These are phyloP conservation scores for Vitellaria paradoxa DNA, from an alignment of 179 eudicot species.

Conservation along the genomic window DNA sequence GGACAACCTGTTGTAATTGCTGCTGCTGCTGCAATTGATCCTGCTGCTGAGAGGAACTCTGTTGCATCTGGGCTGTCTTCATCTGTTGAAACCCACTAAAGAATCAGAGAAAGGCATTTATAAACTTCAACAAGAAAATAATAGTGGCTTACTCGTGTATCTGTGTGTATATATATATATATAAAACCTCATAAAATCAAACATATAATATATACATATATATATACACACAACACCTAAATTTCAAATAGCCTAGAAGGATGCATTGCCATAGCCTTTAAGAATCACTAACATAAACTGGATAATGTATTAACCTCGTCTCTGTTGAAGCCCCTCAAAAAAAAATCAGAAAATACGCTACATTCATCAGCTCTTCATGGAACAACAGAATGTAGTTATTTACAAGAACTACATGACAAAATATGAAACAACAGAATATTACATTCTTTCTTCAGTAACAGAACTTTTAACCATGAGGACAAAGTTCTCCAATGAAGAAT, in stretches of 20 bases:
- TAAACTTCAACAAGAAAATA: not conserved
- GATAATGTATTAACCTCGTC: not conserved
- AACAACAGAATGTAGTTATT: too few species aligned
- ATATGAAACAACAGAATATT: not conserved
- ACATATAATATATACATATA: not conserved
- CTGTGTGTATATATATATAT: too few species aligned
- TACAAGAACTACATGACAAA: not conserved
- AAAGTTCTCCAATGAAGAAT: not conserved
- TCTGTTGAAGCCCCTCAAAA: not conserved
- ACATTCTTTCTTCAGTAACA: not conserved
- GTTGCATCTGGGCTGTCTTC: constrained; percentile 88
- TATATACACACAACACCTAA: not conserved
- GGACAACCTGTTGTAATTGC: constrained; percentile 77
- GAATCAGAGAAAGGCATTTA: constrained; percentile 13
- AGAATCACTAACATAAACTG: not conserved
- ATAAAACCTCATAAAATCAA: too few species aligned
- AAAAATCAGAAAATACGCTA: not conserved
- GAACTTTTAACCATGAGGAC: too few species aligned
- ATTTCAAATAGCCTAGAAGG: not conserved
- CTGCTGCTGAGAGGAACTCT: constrained; percentile 84
- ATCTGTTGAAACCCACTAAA: constrained; percentile 45
- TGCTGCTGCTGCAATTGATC: constrained; percentile 93
- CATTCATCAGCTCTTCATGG: not conserved
- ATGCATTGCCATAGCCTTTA: not conserved
- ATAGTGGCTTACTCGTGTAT: not conserved